Conservation (phyloP, 345 rosid genomes). For the Triadica sebifera region DNA sequence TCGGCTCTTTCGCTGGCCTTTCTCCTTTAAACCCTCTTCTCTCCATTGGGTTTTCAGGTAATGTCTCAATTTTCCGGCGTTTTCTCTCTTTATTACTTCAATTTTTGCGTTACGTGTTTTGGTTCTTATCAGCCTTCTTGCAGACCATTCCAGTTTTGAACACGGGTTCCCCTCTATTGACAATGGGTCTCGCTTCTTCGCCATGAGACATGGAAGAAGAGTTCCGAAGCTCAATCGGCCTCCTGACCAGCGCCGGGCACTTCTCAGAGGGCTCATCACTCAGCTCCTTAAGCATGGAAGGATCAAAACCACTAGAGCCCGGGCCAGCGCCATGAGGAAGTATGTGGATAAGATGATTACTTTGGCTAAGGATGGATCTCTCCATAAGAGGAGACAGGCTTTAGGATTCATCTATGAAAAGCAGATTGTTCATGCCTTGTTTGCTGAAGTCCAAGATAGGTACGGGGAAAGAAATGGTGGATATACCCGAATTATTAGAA, state of each 20-base stretch:
- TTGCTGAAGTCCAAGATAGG: constrained; percentile 78
- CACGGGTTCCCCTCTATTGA: constrained; percentile 42
- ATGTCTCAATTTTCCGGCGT: neutral
- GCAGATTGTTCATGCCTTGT: constrained; percentile 86
- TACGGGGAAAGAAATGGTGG: constrained; percentile 94
- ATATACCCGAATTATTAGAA: constrained; percentile 86
- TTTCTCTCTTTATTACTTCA: neutral
- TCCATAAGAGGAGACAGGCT: constrained; percentile 90
- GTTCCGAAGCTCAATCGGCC: constrained; percentile 94
- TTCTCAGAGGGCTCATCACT: constrained; percentile 84
- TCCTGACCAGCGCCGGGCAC: constrained; percentile 82
- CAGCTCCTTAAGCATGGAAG: constrained; percentile 89
- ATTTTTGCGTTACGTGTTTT: neutral
- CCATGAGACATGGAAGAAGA: constrained; percentile 80
- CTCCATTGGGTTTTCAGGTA: constrained; percentile 57
- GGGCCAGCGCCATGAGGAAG: constrained; percentile 89
- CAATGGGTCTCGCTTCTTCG: constrained; percentile 60
- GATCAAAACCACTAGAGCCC: constrained; percentile 81
- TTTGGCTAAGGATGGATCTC: constrained; percentile 79
- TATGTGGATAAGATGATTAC: constrained; percentile 92
- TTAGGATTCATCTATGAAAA: constrained; percentile 84
- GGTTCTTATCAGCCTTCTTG: neutral
- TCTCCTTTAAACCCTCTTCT: constrained; percentile 50
- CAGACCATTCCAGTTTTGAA: constrained; percentile 52
- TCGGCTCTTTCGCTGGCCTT: constrained; percentile 51